These are phyloP conservation scores for Pyrenochaeta sp. DNA, from an alignment of 2,329 filamentous ascomycete genomes.

Conservation along the genomic window DNA sequence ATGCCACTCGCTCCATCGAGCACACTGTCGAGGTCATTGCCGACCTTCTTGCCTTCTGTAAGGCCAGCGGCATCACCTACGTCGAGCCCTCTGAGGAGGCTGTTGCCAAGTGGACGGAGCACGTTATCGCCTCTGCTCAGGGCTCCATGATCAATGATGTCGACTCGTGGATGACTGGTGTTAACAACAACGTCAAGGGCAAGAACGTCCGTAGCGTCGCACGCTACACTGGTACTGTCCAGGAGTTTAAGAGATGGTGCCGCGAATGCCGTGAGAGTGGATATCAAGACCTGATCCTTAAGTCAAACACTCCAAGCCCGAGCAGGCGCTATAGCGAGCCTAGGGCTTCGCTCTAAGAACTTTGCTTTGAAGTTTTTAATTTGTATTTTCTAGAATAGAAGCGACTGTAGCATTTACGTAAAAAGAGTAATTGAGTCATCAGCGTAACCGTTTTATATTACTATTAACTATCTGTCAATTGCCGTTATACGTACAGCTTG, in stretches of 20 bases:
- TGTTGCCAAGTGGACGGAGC: constrained; percentile 56
- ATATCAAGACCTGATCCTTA: no score
- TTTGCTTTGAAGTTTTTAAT: no score
- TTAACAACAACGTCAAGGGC: constrained; percentile 59
- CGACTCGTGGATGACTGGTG: constrained; percentile 64
- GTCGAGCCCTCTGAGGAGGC: constrained; percentile 52
- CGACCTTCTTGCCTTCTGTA: constrained; percentile 42
- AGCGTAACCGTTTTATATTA: no score
- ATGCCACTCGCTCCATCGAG: constrained; percentile 52
- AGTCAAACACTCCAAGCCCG: no score
- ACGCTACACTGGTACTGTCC: constrained; percentile 56
- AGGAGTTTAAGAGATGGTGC: constrained; percentile 50
- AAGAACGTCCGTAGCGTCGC: constrained; percentile 53
- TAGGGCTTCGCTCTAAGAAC: no score
- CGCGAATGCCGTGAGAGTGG: constrained; percentile 25
- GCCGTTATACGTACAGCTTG: no score
- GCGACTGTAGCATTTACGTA: no score
- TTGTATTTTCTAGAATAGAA: no score
- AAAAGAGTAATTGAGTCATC: no score
- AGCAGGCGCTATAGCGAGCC: no score
- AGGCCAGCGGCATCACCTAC: constrained; percentile 43
- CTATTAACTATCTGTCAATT: no score
- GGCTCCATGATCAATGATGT: constrained; percentile 59
- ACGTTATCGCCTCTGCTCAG: no score
- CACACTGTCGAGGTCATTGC: constrained; percentile 51